Base-by-base conservation (phyloP, 2,329 filamentous ascomycete species). In the Pseudocercospora vitis region DNA sequence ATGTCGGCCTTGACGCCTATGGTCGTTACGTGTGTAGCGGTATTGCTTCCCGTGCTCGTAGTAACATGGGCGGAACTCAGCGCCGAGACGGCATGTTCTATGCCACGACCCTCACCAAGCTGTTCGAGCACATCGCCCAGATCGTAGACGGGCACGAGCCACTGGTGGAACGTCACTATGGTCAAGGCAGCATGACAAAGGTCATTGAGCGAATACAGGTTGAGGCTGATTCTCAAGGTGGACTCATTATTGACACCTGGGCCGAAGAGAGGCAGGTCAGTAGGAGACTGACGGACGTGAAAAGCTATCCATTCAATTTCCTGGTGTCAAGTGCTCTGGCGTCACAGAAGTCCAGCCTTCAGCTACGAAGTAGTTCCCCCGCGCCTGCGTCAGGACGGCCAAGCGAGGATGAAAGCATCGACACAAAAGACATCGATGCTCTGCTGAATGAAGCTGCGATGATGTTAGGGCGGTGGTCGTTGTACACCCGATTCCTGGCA, bases 41-140 rank as follows among this genome's bases (percentile, higher is more conserved):
- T 12, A 92, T 99, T 31, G 91, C 92, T 5, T 83, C 86, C 12
- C 84, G 88, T 49, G 94, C 94, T 16, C 84, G 94, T 47, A 80
- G 82, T 33, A 95, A 89, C 65, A 79, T 96, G 63, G 91, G 88
- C 70, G 79, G 77, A 2, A 76, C 76, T 7, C 83, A 83, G 61
- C 75, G 77, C 47, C 87, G 83, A 65, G 91, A 95, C 56, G 86
- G 85, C 3, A 89, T 91, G 75, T 96, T 96, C 76, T 97, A 96
- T 69, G 91, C 88, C 35, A 92, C 88, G 71, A 87, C 89, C 2
- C 76, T 99, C 58, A 96, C 91, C 3, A 91, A 89, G 68, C 75
- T 99, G 42, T 99, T 99, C 69, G 92, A 97, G 71, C 92, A 99
- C 72, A 96, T 99, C 70, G 92, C 94, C 2, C 89, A 95, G 69